These are phyloP conservation scores for Priceomyces medius DNA, from an alignment of 805 yeast genomes.

Conservation along the genomic window DNA sequence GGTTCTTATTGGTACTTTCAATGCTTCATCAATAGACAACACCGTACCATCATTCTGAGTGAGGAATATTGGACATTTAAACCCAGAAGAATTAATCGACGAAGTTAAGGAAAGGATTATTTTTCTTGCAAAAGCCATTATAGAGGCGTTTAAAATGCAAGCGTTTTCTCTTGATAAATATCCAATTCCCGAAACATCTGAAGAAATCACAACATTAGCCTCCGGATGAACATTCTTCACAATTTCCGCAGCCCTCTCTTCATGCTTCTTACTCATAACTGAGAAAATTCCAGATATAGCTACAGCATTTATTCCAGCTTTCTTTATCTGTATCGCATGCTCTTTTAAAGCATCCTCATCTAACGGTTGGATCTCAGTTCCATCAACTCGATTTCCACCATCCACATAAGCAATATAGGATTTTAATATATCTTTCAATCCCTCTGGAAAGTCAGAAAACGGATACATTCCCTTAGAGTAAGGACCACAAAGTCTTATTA, in stretches of 20 bases:
- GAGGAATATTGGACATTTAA: conserved; percentile 37
- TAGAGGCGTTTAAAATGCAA: conserved; percentile 46
- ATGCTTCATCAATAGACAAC: conserved; percentile 38
- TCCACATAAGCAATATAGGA: conserved; percentile 35
- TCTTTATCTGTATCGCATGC: conserved; percentile 31
- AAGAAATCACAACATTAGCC: conserved; percentile 37
- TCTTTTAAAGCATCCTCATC: conserved; percentile 26
- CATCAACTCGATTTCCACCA: conserved; percentile 47
- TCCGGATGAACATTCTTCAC: conserved; percentile 18
- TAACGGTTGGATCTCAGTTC: conserved; percentile 33
- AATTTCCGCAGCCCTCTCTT: conserved; percentile 30
- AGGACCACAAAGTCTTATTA: conserved; percentile 45
- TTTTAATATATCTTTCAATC: conserved; percentile 29
- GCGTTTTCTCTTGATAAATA: conserved; percentile 48
- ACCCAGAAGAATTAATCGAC: conserved; percentile 36
- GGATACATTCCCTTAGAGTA: conserved; percentile 39
- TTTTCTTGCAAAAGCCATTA: conserved; percentile 40
- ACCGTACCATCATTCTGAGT: conserved; percentile 53
- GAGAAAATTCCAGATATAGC: conserved; percentile 45
- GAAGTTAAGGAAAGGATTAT: conserved; percentile 38
- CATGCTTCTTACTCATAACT: conserved; percentile 39
- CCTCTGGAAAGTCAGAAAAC: conserved; percentile 45
- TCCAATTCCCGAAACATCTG: conserved; percentile 44
- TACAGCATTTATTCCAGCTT: conserved; percentile 31
- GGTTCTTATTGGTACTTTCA: conserved; percentile 43